These are phyloP conservation scores for Yueomyces sp. DNA, from an alignment of 805 yeast genomes.

Conservation along the genomic window DNA sequence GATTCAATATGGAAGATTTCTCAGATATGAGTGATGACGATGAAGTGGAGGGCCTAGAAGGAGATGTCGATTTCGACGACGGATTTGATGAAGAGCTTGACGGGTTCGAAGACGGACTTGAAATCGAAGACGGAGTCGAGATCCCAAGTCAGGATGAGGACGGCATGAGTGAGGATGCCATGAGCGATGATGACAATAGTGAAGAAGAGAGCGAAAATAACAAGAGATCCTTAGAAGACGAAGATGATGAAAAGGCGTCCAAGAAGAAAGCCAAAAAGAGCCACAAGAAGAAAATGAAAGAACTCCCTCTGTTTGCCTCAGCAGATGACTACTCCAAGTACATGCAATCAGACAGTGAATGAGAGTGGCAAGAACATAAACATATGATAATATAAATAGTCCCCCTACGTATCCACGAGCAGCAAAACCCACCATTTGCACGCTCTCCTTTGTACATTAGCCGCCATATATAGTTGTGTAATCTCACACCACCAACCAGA, in stretches of 20 bases:
- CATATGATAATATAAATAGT: background rate
- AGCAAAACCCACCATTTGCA: no score
- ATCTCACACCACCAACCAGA: no score
- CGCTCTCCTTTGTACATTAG: no score
- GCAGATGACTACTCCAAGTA: conserved; percentile 77
- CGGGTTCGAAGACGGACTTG: conserved; percentile 1
- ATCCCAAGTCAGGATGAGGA: conserved; percentile 1
- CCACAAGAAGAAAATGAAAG: conserved; percentile 31
- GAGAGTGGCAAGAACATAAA: background rate
- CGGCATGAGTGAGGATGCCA: no score
- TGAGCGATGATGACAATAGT: conserved; percentile 6
- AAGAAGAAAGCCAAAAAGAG: conserved; percentile 7
- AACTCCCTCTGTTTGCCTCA: conserved; percentile 75
- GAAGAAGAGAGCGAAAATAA: conserved; percentile 16
- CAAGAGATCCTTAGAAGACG: conserved; percentile 15
- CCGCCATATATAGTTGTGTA: no score
- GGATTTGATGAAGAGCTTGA: conserved; percentile 12
- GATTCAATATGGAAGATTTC: conserved; percentile 30
- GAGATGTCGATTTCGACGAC: conserved; percentile 14
- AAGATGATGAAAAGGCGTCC: conserved; percentile 26
- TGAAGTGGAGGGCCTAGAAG: conserved; percentile 17
- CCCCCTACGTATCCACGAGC: no score
- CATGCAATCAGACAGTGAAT: conserved; percentile 39
- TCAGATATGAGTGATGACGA: conserved; percentile 18
- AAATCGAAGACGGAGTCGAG: conserved; percentile 8